A percentile compares a stretch with the other conserved stretches of the same genome.
phyloP scores from a whole-genome alignment of 2,329 filamentous ascomycete genomes.

The Thelonectria rubi region DNA sequence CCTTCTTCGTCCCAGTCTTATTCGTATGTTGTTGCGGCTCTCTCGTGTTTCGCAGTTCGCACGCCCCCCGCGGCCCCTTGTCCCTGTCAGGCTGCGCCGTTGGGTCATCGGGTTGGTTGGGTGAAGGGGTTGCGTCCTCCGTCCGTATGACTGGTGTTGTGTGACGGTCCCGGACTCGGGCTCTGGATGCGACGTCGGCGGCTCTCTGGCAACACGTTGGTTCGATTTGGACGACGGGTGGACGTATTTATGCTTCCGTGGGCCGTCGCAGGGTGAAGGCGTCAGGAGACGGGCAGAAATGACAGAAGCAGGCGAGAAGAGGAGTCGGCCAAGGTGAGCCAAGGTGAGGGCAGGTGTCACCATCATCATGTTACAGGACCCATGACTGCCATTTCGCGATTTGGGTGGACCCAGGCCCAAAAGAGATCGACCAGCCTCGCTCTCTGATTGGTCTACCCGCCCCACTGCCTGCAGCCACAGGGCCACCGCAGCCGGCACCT shows the following conservation, averaged over 20 bases:
- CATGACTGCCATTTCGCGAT: background rate
- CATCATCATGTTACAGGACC: background rate
- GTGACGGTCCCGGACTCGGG: background rate
- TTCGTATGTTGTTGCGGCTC: background rate
- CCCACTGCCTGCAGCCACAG: background rate
- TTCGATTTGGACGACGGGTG: background rate
- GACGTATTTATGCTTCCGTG: background rate
- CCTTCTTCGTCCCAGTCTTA: background rate
- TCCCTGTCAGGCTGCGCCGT: background rate
- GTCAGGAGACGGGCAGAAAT: background rate
- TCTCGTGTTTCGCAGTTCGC: background rate
- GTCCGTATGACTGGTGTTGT: background rate
- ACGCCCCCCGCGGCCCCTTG: background rate
- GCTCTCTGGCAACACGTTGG: background rate
- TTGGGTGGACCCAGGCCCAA: background rate
- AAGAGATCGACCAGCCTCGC: conserved; percentile 1
- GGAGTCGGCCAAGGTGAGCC: background rate
- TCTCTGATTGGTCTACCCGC: background rate
- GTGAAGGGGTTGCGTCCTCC: background rate
- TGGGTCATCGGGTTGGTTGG: background rate
- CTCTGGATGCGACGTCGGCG: background rate
- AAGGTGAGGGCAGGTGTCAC: background rate
- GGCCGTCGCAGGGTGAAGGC: background rate
- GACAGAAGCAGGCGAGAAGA: background rate
- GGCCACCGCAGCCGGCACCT: background rate